Conservation (phyloP, 257 asterid species). For the Solanum commersonii region DNA sequence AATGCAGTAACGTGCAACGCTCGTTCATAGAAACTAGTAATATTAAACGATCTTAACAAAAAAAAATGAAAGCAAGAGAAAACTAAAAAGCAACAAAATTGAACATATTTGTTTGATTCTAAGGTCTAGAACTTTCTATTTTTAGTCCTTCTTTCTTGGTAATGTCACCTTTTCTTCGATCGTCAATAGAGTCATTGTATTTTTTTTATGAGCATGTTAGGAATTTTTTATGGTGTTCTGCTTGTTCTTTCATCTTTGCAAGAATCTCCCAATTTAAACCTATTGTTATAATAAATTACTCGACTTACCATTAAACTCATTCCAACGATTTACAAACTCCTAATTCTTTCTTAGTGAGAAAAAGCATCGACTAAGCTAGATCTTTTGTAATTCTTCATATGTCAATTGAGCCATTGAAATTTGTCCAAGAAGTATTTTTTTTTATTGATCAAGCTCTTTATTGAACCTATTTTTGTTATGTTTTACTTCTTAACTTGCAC, state of each 20-base stretch:
- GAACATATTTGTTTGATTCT: no score
- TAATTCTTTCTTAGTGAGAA: no score
- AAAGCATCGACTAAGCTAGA: not conserved
- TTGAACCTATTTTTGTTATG: not conserved
- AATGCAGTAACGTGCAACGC: not conserved
- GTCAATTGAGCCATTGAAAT: not conserved
- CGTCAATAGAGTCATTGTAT: no score
- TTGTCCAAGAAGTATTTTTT: not conserved
- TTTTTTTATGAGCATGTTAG: not conserved
- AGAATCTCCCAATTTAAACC: no score
- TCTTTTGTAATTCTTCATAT: not conserved
- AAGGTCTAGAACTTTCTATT: not conserved
- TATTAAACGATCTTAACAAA: no score
- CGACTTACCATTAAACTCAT: no score
- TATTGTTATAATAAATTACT: no score
- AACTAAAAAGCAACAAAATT: not conserved
- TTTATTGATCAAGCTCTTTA: not conserved
- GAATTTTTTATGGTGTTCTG: no score
- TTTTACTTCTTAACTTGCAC: not conserved
- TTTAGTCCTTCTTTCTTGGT: not conserved
- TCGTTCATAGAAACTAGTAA: no score
- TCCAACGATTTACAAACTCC: no score
- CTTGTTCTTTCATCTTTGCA: not conserved
- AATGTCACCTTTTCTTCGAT: not conserved
- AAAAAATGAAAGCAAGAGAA: not conserved